Conservation (phyloP, 2,329 filamentous ascomycete species). For the Colletotrichum simmondsii region DNA sequence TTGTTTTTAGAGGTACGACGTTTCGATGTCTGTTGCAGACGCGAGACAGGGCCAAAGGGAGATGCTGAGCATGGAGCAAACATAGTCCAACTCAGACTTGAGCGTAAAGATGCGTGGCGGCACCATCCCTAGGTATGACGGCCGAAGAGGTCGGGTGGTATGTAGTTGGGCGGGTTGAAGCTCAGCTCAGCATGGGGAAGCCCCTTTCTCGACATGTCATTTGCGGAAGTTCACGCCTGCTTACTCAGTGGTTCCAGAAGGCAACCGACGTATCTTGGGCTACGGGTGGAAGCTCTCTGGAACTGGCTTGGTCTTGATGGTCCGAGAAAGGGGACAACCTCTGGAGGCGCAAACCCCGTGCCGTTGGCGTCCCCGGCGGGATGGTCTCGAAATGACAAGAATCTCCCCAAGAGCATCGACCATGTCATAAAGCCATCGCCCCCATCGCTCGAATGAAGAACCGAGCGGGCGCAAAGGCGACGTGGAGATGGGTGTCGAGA, state of each 20-base stretch:
- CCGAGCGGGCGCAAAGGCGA: conserved; percentile 13
- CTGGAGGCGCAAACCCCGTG: background rate
- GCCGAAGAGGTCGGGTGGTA: background rate
- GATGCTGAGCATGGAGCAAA: conserved; percentile 11
- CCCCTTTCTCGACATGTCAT: conserved; percentile 28
- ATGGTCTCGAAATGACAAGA: conserved; percentile 7
- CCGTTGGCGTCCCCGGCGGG: background rate
- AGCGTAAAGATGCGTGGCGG: conserved; percentile 9
- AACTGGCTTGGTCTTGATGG: background rate
- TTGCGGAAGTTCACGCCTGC: conserved; percentile 18
- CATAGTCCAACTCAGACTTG: background rate
- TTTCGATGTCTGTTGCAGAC: background rate
- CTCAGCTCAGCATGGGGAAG: background rate
- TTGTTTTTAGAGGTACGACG: conserved; percentile 6
- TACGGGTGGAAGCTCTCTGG: background rate
- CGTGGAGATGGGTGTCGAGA: conserved; percentile 7
- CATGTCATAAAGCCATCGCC: conserved; percentile 28
- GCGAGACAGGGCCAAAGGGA: conserved; percentile 15
- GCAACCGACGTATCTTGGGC: background rate
- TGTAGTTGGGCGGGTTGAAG: conserved; percentile 2
- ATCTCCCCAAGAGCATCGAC: conserved; percentile 17
- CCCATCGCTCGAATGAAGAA: conserved; percentile 10
- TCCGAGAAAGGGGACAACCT: background rate
- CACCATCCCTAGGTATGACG: background rate
- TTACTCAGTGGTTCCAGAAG: conserved; percentile 23